Evolutionary conservation across 2,329 filamentous ascomycete genomes (phyloP).

Genomic region (Cryoendolithus antarcticus): DNA sequence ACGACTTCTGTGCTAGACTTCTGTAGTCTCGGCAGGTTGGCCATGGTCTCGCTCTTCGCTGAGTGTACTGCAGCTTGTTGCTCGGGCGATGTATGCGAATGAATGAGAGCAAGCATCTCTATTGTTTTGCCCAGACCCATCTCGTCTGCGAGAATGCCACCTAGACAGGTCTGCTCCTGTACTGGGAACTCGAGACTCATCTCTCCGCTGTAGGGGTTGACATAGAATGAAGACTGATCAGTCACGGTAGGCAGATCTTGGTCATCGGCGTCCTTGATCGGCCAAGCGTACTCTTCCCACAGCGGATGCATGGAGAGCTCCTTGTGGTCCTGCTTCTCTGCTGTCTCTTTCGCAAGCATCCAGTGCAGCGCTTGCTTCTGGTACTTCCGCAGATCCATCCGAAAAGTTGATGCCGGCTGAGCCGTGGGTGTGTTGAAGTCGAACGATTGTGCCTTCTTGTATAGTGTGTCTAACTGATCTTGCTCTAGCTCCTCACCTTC

Average conservation of each 20-base stretch:
- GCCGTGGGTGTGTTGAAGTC: conserved; percentile 85
- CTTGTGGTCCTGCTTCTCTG: conserved; percentile 53
- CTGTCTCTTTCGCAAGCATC: conserved; percentile 91
- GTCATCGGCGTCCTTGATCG: conserved; percentile 74
- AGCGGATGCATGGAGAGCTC: conserved; percentile 86
- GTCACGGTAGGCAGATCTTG: conserved; percentile 55
- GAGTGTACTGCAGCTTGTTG: conserved; percentile 18
- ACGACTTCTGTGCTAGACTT: conserved; percentile 46
- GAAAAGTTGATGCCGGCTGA: conserved; percentile 70
- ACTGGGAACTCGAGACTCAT: conserved; percentile 81
- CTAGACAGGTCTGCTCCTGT: conserved; percentile 88
- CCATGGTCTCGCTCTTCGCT: conserved; percentile 34
- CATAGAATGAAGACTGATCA: conserved; percentile 67
- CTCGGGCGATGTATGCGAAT: conserved; percentile 56
- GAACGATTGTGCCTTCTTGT: conserved; percentile 92
- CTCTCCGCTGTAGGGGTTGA: conserved; percentile 95
- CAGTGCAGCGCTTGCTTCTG: conserved; percentile 92
- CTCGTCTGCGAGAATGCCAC: conserved; percentile 86
- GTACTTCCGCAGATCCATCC: conserved; percentile 74
- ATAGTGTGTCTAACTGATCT: conserved; percentile 85
- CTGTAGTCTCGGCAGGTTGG: conserved; percentile 50
- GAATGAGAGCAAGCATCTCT: conserved; percentile 90
- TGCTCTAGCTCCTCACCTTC: conserved; percentile 88
- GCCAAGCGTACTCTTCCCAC: conserved; percentile 95
- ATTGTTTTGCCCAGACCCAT: conserved; percentile 99